Conservation (phyloP, 306 rosid species). For the Urtica urens region DNA sequence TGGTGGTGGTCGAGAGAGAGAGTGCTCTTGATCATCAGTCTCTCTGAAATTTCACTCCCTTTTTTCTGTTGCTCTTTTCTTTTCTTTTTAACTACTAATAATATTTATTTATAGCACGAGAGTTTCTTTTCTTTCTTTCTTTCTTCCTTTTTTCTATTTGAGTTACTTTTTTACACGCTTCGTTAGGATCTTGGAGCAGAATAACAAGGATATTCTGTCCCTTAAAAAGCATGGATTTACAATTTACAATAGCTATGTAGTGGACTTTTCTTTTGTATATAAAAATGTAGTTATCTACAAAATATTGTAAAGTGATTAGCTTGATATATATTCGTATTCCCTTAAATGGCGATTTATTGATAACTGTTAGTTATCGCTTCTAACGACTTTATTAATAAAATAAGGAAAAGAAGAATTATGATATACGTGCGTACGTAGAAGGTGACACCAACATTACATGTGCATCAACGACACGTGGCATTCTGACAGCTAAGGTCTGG, state of each 20-base stretch:
- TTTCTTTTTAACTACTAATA: not conserved
- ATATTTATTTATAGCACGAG: not conserved
- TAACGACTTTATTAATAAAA: not conserved
- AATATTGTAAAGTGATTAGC: not conserved
- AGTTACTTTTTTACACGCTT: not conserved
- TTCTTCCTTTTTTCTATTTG: not conserved
- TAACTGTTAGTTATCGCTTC: no score
- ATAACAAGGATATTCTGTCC: not conserved
- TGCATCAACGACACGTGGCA: slow-evolving; percentile 30
- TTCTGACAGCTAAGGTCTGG: slow-evolving; percentile 15
- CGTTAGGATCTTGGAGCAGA: no score
- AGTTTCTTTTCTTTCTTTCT: not conserved
- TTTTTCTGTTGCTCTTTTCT: not conserved
- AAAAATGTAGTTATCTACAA: not conserved
- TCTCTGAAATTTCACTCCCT: slow-evolving; percentile 12
- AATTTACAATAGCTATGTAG: not conserved
- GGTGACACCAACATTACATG: slow-evolving; percentile 41
- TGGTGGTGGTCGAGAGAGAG: no score
- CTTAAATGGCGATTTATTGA: no score
- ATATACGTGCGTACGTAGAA: slow-evolving; percentile 8
- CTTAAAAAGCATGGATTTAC: not conserved
- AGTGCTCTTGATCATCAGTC: slow-evolving; percentile 4
- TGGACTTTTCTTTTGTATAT: not conserved
- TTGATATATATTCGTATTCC: no score
- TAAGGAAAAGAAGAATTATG: not conserved